Base-by-base conservation (phyloP, 2,329 filamentous ascomycete genomes). In the Fusarium sp. region DNA sequence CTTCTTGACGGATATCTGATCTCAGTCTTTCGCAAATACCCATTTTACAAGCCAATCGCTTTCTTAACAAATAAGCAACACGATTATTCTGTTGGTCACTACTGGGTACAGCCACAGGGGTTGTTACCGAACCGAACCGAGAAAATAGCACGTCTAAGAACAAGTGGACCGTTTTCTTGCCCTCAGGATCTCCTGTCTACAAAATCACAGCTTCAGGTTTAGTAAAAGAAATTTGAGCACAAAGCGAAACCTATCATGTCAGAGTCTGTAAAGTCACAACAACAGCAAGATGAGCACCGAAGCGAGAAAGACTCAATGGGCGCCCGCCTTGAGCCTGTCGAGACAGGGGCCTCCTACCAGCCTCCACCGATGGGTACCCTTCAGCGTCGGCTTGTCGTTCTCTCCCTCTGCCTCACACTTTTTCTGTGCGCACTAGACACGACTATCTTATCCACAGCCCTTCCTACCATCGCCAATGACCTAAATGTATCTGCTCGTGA, bases 381-480 rank as follows among this genome's bases (percentile, higher is more conserved):
- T 55, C 68, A 73, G 9, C 68, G 71, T 7, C 71, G 71, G 3
- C 58, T 72, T 31, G 66, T 72, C 13, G 71, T 73, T 39, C 45
- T 73, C 3, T 73, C 71, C 1, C 69, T 76, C 6, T 77, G 75
- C 20, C 31, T 76, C 17, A 76, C 73, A 0, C 54, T 74, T 0
- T 74, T 76, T 7, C 68, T 77, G 5, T 56, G 64, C 4, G 74
- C 74, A 0, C 50, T 78, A 0, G 75, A 77, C n/a, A 68, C 72
- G 1, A 77, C 76, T 0, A 76, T 77, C 33, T 58, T 76, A 24
- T 59, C 74, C 0, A 77, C 76, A 0, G 75, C 75, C 5, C 48
- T 78, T 8, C 76, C 76, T 1, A 75, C 74, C 1, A 76, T 78
- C 14, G 71, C 69, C 6, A 58, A 63, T 1, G 63, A 68, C 0